phyloP scores from a whole-genome alignment of 192 early-diverging fungal species.

The Mortierella antarctica region DNA sequence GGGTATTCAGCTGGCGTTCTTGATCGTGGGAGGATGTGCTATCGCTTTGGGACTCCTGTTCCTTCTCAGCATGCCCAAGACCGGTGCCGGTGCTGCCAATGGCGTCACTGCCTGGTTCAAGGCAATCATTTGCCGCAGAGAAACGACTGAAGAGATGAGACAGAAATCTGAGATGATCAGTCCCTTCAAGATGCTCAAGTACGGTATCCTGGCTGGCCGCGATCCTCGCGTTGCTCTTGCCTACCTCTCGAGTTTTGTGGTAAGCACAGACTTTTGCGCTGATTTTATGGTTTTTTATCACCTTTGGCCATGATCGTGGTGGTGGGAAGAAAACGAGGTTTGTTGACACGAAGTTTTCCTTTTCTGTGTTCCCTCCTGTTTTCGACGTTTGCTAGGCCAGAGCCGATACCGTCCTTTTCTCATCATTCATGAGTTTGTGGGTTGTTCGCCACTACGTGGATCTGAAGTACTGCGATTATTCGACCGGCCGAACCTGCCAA shows the following conservation, averaged over 20 bases:
- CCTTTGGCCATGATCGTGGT: neutral
- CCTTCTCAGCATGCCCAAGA: conserved; percentile 49
- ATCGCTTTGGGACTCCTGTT: conserved; percentile 41
- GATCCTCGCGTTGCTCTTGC: conserved; percentile 71
- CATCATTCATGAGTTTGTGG: conserved; percentile 75
- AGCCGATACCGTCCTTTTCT: conserved; percentile 77
- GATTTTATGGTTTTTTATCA: neutral
- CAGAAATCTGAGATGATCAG: conserved; percentile 2
- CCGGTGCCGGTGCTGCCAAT: neutral
- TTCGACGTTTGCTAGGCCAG: conserved; percentile 48
- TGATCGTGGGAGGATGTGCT: conserved; percentile 50
- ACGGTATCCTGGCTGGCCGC: conserved; percentile 68
- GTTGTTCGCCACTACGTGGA: conserved; percentile 69
- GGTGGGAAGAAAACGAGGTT: neutral
- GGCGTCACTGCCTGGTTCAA: conserved; percentile 4
- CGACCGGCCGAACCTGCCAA: conserved; percentile 21
- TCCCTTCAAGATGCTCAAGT: conserved; percentile 47
- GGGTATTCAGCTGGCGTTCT: conserved; percentile 34
- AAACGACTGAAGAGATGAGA: neutral
- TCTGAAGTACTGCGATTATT: conserved; percentile 56
- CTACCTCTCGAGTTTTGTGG: conserved; percentile 73
- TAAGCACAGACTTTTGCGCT: conserved; percentile 6
- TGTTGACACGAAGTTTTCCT: neutral
- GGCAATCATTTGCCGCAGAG: neutral
- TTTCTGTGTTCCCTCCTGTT: neutral